A percentile compares a stretch with the other conserved stretches of the same genome.
Conservation (phyloP, 208 protist genomes). For the Lotmaria passim region DNA sequence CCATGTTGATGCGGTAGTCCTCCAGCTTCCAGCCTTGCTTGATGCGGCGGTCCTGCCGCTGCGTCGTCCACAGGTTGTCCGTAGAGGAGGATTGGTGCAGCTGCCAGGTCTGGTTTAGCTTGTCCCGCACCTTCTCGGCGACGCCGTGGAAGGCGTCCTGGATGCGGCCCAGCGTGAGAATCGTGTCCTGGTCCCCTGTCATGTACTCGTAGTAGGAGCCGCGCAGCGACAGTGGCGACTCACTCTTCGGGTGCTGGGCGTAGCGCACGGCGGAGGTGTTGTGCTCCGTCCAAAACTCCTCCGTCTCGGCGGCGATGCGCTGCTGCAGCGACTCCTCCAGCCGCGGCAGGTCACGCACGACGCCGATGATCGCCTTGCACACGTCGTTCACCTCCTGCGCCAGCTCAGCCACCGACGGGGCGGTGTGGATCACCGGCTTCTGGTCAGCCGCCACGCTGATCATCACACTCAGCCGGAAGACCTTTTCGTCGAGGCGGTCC, state of each 20-base stretch:
- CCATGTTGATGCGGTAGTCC: conserved; percentile 95
- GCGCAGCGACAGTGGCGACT: conserved; percentile 51
- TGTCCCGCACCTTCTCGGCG: conserved; percentile 92
- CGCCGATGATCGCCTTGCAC: conserved; percentile 91
- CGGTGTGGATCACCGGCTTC: conserved; percentile 88
- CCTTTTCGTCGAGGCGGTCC: conserved; percentile 85
- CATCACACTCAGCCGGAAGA: conserved; percentile 96
- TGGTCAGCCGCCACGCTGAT: conserved; percentile 83
- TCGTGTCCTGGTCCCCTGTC: conserved; percentile 94
- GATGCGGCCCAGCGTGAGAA: conserved; percentile 90
- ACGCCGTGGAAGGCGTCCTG: conserved; percentile 92
- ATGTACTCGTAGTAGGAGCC: conserved; percentile 96
- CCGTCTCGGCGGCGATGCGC: conserved; percentile 56
- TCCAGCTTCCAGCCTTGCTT: conserved; percentile 94
- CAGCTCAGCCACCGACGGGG: conserved; percentile 91
- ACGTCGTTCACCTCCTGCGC: conserved; percentile 91
- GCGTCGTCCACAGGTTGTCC: conserved; percentile 94
- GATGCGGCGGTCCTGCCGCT: conserved; percentile 93
- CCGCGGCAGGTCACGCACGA: conserved; percentile 87
- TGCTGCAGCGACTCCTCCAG: conserved; percentile 83
- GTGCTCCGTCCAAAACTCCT: conserved; percentile 59
- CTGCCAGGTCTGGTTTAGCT: conserved; percentile 95
- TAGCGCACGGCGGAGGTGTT: conserved; percentile 62
- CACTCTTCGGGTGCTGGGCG: conserved; percentile 57
- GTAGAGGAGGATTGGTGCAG: conserved; percentile 96